These are phyloP conservation scores for Tolypocladium paradoxum DNA, from an alignment of 2,329 filamentous ascomycete genomes.

Conservation along the genomic window DNA sequence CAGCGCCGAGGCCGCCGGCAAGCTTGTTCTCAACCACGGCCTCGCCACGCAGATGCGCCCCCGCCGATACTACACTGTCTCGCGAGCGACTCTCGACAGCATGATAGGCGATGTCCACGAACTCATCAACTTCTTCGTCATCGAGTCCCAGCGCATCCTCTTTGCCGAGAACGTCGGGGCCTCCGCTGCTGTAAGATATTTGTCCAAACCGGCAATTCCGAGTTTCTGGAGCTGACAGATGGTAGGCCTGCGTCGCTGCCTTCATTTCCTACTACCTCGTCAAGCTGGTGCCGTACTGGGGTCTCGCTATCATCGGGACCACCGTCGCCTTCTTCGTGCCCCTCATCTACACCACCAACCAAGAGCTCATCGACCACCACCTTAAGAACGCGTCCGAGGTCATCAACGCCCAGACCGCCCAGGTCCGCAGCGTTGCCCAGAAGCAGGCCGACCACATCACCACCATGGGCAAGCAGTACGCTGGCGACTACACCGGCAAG, in stretches of 20 bases:
- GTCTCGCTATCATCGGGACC: conserved; percentile 49
- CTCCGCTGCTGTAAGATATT: conserved; percentile 44
- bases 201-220: conserved; percentile 5
- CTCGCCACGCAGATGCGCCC: conserved; percentile 56
- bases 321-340: conserved; percentile 51
- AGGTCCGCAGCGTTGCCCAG: conserved; percentile 49
- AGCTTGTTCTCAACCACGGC: conserved; percentile 49
- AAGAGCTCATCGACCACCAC: conserved; percentile 58
- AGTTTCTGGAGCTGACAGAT: conserved; percentile 7
- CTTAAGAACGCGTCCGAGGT: conserved; percentile 46
- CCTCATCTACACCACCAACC: conserved; percentile 55
- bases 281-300: conserved; percentile 62
- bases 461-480: conserved; percentile 54
- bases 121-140: conserved; percentile 61
- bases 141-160: conserved; percentile 57
- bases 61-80: conserved; percentile 55
- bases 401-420: conserved; percentile 50
- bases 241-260: conserved; percentile 45
- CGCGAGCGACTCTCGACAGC: conserved; percentile 49
- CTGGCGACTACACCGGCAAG: conserved; percentile 58
- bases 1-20: conserved; percentile 49
- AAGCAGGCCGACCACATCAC: conserved; percentile 55
- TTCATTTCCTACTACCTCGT: conserved; percentile 58
- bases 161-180: conserved; percentile 56
- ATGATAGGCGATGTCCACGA: conserved; percentile 55